Evolutionary conservation across 441 rosid genomes (phyloP).

Genomic region (Gossypium armourianum): DNA sequence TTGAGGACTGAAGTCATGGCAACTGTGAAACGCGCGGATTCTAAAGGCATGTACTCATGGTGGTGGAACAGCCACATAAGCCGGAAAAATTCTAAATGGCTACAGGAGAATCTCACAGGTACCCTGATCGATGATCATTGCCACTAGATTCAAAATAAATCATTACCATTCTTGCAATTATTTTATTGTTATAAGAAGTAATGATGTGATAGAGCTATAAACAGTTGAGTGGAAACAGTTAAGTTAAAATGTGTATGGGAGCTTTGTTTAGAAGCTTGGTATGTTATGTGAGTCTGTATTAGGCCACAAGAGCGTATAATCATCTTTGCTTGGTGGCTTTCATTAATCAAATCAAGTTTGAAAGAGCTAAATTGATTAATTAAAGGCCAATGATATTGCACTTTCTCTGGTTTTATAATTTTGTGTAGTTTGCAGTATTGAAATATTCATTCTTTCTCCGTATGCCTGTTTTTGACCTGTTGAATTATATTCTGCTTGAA

Average conservation of each 20-base stretch:
- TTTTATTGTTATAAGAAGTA: background rate
- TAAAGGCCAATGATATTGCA: background rate
- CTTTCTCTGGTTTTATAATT: background rate
- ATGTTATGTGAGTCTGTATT: background rate
- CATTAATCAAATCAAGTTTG: background rate
- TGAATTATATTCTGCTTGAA: conserved; percentile 19
- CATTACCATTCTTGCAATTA: background rate
- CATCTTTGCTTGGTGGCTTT: conserved; percentile 1
- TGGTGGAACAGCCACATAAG: conserved; percentile 96
- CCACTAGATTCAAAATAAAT: background rate
- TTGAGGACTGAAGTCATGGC: conserved; percentile 48
- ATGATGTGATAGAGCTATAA: background rate
- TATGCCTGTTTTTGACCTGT: background rate
- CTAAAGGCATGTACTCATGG: conserved; percentile 70
- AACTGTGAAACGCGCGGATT: conserved; percentile 27
- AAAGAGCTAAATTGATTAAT: background rate
- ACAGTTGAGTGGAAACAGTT: background rate
- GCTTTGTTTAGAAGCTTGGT: background rate
- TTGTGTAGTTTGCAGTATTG: background rate
- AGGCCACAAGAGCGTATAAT: background rate
- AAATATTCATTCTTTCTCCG: background rate
- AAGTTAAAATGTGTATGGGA: background rate
- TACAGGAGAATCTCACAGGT: conserved; percentile 91
- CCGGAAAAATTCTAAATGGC: conserved; percentile 94
- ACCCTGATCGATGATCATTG: conserved; percentile 1